phyloP scores from a whole-genome alignment of 2,329 filamentous ascomycete species.

The Ophiocordyceps camponoti-saundersi region DNA sequence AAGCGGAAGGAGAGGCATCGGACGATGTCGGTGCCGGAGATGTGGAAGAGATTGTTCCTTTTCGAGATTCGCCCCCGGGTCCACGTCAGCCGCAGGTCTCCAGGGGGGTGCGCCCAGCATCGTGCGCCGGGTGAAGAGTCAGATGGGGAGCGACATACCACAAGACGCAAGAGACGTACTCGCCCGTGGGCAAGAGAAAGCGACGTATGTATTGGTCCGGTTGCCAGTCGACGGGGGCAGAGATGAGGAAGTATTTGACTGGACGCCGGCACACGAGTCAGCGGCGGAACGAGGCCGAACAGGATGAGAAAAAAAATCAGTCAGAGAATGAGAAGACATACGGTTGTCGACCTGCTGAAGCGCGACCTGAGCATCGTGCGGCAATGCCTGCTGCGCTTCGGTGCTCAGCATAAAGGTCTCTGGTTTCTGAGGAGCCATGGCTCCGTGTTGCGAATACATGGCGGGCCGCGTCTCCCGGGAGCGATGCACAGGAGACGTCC shows the following conservation, averaged over 20 bases:
- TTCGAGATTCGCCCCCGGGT: not conserved
- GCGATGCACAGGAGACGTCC: not conserved
- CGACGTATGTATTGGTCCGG: constrained; percentile 91
- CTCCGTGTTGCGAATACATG: constrained; percentile 72
- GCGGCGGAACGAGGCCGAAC: not conserved
- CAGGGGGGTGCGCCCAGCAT: too few species aligned
- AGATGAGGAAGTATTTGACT: constrained; percentile 99
- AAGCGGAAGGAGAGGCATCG: constrained; percentile 96
- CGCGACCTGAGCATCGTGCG: constrained; percentile 90
- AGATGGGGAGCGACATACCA: constrained; percentile 32
- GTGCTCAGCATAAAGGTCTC: constrained; percentile 98
- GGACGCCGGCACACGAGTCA: constrained; percentile 1
- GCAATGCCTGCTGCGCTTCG: constrained; percentile 90
- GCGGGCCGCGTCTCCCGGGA: constrained; percentile 8
- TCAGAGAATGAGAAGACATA: constrained; percentile 28
- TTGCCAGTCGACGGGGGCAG: constrained; percentile 94
- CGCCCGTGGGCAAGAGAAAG: constrained; percentile 88
- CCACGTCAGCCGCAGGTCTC: not conserved
- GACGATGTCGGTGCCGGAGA: constrained; percentile 96
- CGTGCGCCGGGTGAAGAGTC: too few species aligned
- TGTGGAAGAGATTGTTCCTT: constrained; percentile 90
- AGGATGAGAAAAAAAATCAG: not conserved
- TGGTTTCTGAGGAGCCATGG: constrained; percentile 89
- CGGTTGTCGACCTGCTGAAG: constrained; percentile 96
- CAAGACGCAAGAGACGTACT: constrained; percentile 96